Percentiles rank a stretch among this genome's conserved stretches.
Evolutionary conservation across 2,329 filamentous ascomycete genomes (phyloP).

Genomic region (Pestalotiopsis fici): DNA sequence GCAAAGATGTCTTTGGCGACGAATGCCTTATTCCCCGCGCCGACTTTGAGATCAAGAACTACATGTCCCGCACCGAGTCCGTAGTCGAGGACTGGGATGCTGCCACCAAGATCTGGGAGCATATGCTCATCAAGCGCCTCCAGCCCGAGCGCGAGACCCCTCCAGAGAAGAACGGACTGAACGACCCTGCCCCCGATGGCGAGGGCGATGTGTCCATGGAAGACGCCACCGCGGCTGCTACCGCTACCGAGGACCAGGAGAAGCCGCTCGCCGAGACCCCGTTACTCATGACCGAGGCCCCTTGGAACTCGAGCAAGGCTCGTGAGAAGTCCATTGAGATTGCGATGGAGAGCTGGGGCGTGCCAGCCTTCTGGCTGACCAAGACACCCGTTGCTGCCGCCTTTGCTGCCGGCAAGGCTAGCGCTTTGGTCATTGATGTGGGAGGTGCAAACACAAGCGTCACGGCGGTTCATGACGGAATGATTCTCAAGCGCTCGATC

Average conservation of each 20-base stretch:
- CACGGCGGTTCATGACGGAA: slow-evolving; percentile 89
- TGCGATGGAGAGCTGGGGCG: slow-evolving; percentile 95
- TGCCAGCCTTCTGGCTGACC: slow-evolving; percentile 91
- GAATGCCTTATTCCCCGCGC: slow-evolving; percentile 79
- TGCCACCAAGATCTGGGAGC: slow-evolving; percentile 87
- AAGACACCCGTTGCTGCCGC: slow-evolving; percentile 86
- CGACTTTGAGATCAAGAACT: slow-evolving; percentile 84
- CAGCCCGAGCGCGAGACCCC: slow-evolving; percentile 74
- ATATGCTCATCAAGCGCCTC: slow-evolving; percentile 84
- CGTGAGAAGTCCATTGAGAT: slow-evolving; percentile 95
- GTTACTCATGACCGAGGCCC: slow-evolving; percentile 88
- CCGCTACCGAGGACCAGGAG: slow-evolving; percentile 58
- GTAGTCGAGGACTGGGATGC: slow-evolving; percentile 96
- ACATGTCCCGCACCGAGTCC: slow-evolving; percentile 79
- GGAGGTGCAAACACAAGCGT: slow-evolving; percentile 87
- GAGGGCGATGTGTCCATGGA: slow-evolving; percentile 64
- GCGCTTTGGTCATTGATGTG: slow-evolving; percentile 88
- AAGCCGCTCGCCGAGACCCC: slow-evolving; percentile 88
- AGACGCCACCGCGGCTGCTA: slow-evolving; percentile 23
- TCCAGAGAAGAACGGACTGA: slow-evolving; percentile 76
- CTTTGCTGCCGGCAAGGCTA: slow-evolving; percentile 91
- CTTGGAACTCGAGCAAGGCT: slow-evolving; percentile 86
- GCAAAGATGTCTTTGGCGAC: slow-evolving; percentile 77
- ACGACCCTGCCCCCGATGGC: slow-evolving; percentile 62
- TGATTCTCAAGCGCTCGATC: slow-evolving; percentile 88